Evolutionary conservation across 352 stramenopile species (phyloP), one percentile per base, ranked within the genome.

Genomic region (Pythium periplocum): DNA sequence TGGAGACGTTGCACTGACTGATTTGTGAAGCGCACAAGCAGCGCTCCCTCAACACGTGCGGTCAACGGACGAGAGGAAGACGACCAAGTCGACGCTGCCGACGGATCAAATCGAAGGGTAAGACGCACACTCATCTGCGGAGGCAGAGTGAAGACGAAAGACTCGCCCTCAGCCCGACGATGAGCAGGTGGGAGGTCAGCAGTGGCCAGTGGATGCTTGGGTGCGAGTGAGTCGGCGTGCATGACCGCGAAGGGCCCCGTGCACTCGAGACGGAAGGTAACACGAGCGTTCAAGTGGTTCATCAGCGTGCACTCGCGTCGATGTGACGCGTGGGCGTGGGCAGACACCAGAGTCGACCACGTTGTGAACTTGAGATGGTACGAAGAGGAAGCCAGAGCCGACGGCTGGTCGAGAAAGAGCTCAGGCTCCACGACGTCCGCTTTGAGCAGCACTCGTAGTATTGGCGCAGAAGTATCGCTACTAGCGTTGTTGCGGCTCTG

Each of bases 311-410:
- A 34, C 37, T 86, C 64, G 9, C 71, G 68, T 6, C 57, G 68
- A 42, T 89, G 80, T 49, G 80, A 85, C 2, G 50, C 45, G 48
- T 90, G 70, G 4, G 62, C 46, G 7, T 40, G n/a, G 2, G 30
- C 53, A 12, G 59, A 57, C 26, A 71, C 52, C 9, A 86, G 44
- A 10, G 76, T 87, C 9, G 75, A 85, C 80, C 78, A 93, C 26
- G 78, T 91, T 42, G 75, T 86, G 58, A 93, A 93, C 48, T 75
- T 76, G 62, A 86, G 62, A 53, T 85, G 73, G 39, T 83, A 82
- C 32, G 35, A 26, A 44, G 37, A 31, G 43, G 10, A 4, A 64
- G 26, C 12, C 39, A 36, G 40, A 48, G 4, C 33, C 40, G n/a
- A 26, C 8, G 53, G 48, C 47, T 85, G 74, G 51, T 91, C 80